Evolutionary conservation across 2,329 filamentous ascomycete genomes (phyloP).

Genomic region (Beauveria medogensis): DNA sequence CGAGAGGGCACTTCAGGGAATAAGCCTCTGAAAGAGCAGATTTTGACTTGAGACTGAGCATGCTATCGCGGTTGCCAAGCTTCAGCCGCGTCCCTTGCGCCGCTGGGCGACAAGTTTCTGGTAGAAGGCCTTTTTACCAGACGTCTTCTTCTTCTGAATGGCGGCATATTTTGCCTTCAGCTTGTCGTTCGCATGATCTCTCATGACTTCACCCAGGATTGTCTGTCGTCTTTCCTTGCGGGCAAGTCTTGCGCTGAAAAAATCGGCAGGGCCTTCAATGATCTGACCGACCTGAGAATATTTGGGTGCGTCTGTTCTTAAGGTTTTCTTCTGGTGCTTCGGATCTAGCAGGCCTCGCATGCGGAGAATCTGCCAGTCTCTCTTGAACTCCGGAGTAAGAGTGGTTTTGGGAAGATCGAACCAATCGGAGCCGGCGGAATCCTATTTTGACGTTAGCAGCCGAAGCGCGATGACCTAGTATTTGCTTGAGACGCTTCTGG

Average conservation of each 20-base stretch:
- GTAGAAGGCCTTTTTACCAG: constrained; percentile 85
- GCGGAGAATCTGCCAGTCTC: constrained; percentile 80
- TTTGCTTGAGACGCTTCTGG: background rate
- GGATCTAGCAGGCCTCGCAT: constrained; percentile 86
- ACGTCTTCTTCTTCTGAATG: constrained; percentile 73
- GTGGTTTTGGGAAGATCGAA: constrained; percentile 80
- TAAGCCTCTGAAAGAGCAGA: background rate
- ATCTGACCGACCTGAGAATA: constrained; percentile 87
- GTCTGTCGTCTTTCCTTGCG: constrained; percentile 85
- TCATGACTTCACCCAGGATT: constrained; percentile 74
- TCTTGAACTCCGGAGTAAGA: constrained; percentile 75
- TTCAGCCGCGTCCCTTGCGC: constrained; percentile 18
- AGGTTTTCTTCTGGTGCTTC: constrained; percentile 88
- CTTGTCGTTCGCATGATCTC: constrained; percentile 43
- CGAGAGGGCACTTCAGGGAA: no score
- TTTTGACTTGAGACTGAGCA: background rate
- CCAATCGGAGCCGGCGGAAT: constrained; percentile 73
- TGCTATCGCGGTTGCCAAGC: background rate
- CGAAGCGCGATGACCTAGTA: background rate
- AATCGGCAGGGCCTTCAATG: constrained; percentile 82
- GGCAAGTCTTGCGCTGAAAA: constrained; percentile 68
- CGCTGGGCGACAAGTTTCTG: constrained; percentile 57
- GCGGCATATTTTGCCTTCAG: constrained; percentile 85
- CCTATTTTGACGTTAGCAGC: constrained; percentile 16
- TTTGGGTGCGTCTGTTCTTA: constrained; percentile 58